Evolutionary conservation across 129 eudicot species (phyloP), one percentile per base, ranked within the genome.

Genomic region (Lactuca sativa): DNA sequence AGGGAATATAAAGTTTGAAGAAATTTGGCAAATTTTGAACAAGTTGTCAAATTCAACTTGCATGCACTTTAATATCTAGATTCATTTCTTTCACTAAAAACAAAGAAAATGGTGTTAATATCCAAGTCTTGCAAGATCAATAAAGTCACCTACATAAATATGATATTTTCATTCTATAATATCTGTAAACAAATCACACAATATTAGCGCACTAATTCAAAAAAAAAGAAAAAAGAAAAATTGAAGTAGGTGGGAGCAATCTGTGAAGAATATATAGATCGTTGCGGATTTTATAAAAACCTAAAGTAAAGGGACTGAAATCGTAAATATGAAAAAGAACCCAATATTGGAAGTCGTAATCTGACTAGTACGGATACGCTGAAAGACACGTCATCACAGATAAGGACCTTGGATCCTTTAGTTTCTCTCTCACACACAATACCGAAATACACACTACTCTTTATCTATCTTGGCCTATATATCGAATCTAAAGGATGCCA

Each of bases 351-450:
- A 48, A 67, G 69, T 31, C 13, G 61, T 56, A 60, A 51, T 52
- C 63, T 72, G 70, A 78, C 62, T 67, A 67, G 83, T 75, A 79
- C 14, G 9, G 31, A 49, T 67, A 73, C 16, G 53, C 51, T 14
- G 67, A 63, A 30, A 53, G 62, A 62, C 83, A 79, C 83, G 83
- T 79, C 79, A 68, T 37, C 59, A 6, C 37, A 21, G 21, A 43
- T 15, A 49, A 74, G 15, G 41, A 34, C 62, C 64, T 18, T 9
- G 77, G 84, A 75, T 80, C 75, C 70, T 74, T 10, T 30, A 4
- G 9, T 4, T 25, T 63, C 38, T 79, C 62, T 44, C 49, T 66
- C 78, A 73, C 78, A 61, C 51, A 76, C 64, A 69, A 37, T 69
- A 68, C 75, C 56, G 7, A 76, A 53, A 69, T 66, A 77, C 81